phyloP scores from a whole-genome alignment of 2,329 filamentous ascomycete species.

The Cladosporium colombiae region DNA sequence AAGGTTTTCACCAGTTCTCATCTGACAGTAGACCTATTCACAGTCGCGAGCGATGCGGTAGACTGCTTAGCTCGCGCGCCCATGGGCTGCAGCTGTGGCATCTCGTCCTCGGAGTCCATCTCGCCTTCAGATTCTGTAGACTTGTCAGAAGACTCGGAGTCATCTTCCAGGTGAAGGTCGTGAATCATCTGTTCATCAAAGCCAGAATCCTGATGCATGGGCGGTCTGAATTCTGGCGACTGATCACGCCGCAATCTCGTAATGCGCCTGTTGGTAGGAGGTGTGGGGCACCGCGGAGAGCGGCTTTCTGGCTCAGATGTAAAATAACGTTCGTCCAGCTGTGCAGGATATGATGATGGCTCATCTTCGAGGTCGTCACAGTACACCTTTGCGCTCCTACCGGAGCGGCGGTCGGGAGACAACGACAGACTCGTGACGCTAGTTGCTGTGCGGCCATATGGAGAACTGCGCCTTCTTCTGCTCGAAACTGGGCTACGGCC shows the following conservation, averaged over 20 bases:
- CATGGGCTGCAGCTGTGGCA: neutral
- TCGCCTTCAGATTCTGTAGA: conserved; percentile 1
- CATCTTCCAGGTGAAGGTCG: conserved; percentile 19
- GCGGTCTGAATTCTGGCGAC: conserved; percentile 20
- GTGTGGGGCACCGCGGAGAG: neutral
- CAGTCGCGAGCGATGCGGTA: neutral
- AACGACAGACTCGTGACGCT: conserved; percentile 22
- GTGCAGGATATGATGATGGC: neutral
- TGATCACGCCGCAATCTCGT: neutral
- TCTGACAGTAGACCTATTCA: neutral
- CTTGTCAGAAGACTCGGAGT: neutral
- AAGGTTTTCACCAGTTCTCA: neutral
- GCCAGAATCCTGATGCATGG: conserved; percentile 40
- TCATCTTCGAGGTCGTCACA: conserved; percentile 14
- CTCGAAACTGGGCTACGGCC: conserved; percentile 39
- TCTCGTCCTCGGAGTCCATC: conserved; percentile 10
- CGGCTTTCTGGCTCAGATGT: neutral
- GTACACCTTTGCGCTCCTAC: conserved; percentile 15
- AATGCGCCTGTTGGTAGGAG: neutral
- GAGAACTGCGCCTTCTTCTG: conserved; percentile 36
- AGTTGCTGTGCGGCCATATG: conserved; percentile 37
- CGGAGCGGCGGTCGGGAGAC: conserved; percentile 14
- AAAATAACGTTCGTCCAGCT: conserved; percentile 7
- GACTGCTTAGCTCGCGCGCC: neutral
- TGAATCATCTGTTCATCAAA: conserved; percentile 38